A percentile compares a stretch with the other conserved stretches of the same genome.
Evolutionary conservation across 805 yeast genomes (phyloP).

Genomic region (Candida koratica): DNA sequence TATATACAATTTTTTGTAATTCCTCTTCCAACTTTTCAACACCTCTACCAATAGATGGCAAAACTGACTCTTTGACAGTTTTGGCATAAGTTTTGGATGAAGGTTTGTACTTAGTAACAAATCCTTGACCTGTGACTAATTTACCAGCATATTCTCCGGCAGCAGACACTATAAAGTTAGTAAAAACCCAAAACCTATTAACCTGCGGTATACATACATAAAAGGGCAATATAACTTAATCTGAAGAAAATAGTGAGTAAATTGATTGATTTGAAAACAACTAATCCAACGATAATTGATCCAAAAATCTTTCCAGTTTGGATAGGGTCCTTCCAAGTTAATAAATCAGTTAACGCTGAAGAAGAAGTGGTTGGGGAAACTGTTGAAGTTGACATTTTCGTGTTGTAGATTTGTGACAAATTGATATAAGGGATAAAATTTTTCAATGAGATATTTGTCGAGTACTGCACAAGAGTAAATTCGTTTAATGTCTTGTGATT

Average conservation of each 20-base stretch:
- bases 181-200: too few species aligned
- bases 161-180: constrained; percentile 62
- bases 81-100: constrained; percentile 37
- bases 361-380: constrained; percentile 11
- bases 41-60: constrained; percentile 42
- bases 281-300: constrained; percentile 49
- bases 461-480: constrained; percentile 1
- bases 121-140: constrained; percentile 70
- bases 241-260: constrained; percentile 58
- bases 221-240: constrained; percentile 54
- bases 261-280: constrained; percentile 61
- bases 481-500: constrained; percentile 9
- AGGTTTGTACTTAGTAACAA: constrained; percentile 74
- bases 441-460: constrained; percentile 8
- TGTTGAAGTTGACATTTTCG: constrained; percentile 13
- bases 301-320: constrained; percentile 76
- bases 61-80: constrained; percentile 31
- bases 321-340: constrained; percentile 75
- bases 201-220: constrained; percentile 28
- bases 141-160: constrained; percentile 75
- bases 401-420: not conserved
- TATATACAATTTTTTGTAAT: constrained; percentile 55
- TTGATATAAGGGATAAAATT: constrained; percentile 9
- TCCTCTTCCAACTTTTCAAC: constrained; percentile 51
- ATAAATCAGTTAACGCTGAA: constrained; percentile 29